These are phyloP conservation scores for Anastatica hierochuntica DNA, from an alignment of 345 rosid species.

Conservation along the genomic window DNA sequence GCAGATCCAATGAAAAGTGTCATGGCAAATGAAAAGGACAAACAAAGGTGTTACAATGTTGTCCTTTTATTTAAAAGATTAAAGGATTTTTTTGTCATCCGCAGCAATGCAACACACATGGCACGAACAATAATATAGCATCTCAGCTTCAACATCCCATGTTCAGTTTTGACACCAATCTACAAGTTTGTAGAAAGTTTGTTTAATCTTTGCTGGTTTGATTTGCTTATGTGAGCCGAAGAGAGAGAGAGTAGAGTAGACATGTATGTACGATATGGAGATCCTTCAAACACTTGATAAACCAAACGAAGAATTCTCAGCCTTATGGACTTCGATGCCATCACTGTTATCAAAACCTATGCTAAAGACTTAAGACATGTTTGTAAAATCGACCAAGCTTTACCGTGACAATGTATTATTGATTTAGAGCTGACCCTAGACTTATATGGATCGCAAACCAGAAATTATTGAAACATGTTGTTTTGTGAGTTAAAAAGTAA, in stretches of 20 bases:
- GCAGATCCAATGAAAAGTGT: too few relatives aligned
- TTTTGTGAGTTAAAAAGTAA: too few relatives aligned
- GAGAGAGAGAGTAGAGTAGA: neutral
- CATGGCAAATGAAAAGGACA: too few relatives aligned
- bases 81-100: neutral
- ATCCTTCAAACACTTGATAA: slow-evolving; percentile 54
- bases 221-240: neutral
- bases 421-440: too few relatives aligned
- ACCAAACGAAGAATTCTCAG: slow-evolving; percentile 51
- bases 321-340: slow-evolving; percentile 76
- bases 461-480: too few relatives aligned
- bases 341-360: slow-evolving; percentile 46
- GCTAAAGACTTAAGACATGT: slow-evolving; percentile 32
- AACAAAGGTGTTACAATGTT: too few relatives aligned
- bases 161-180: slow-evolving; percentile 62
- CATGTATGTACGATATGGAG: slow-evolving; percentile 47
- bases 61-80: neutral
- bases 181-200: slow-evolving; percentile 68
- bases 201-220: slow-evolving; percentile 9
- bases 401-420: slow-evolving; percentile 28
- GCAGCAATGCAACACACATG: slow-evolving; percentile 91
- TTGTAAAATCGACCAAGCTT: slow-evolving; percentile 29
- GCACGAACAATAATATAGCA: slow-evolving; percentile 79
- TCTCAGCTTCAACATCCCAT: slow-evolving; percentile 91
- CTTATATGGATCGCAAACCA: too few relatives aligned